Conservation (phyloP, 1,139 yeast genomes). For the Saccharomyces uvarum region DNA sequence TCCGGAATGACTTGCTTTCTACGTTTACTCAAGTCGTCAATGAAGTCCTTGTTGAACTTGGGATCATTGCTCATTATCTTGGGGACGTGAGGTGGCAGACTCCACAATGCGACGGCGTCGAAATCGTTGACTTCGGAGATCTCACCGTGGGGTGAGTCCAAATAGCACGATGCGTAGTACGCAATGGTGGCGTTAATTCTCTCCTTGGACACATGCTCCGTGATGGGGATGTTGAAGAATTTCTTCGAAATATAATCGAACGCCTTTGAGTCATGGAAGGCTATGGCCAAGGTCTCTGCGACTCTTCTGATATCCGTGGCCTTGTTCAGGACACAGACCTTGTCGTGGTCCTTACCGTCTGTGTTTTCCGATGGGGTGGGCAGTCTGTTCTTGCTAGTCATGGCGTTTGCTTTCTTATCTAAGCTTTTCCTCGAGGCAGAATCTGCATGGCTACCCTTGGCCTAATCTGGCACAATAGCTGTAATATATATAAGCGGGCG, state of each 20-base stretch:
- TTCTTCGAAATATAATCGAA: constrained; percentile 27
- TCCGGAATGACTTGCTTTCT: constrained; percentile 21
- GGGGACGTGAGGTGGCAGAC: constrained; percentile 23
- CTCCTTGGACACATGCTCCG: constrained; percentile 18
- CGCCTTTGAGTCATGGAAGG: constrained; percentile 24
- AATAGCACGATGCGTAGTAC: constrained; percentile 19
- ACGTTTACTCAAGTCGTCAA: constrained; percentile 18
- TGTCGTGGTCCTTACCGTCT: background rate
- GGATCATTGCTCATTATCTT: constrained; percentile 25
- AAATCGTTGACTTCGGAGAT: constrained; percentile 27
- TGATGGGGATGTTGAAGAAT: constrained; percentile 22
- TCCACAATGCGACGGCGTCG: constrained; percentile 30
- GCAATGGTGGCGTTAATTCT: constrained; percentile 21
- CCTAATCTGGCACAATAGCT: background rate
- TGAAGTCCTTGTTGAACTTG: constrained; percentile 25
- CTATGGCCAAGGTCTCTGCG: constrained; percentile 21
- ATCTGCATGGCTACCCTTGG: background rate
- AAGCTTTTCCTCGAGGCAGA: background rate
- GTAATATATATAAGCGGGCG: background rate
- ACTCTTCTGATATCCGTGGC: constrained; percentile 22
- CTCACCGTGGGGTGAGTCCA: constrained; percentile 26
- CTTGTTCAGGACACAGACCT: background rate
- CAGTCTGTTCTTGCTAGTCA: background rate
- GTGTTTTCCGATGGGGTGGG: background rate
- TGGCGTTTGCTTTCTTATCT: background rate